Evolutionary conservation across 139 green algal species (phyloP).

Genomic region (Pleodorina starrii): DNA sequence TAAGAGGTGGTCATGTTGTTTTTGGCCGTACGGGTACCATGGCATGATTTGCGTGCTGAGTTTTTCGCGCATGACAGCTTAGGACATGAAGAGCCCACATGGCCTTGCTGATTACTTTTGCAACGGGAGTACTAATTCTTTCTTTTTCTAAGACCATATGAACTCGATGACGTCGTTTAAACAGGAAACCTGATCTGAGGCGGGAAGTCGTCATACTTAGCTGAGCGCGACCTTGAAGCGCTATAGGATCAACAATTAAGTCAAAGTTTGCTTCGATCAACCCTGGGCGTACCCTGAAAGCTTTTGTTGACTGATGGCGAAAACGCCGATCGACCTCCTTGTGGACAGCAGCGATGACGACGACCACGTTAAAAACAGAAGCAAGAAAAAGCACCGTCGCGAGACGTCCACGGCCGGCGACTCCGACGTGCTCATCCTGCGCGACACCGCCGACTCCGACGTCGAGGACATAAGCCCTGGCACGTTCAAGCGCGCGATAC

Average conservation of each 20-base stretch:
- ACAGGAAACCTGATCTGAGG: background rate
- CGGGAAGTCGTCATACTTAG: background rate
- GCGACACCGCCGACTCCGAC: slow-evolving; percentile 8
- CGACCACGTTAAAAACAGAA: background rate
- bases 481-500: background rate
- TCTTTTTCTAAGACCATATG: no score
- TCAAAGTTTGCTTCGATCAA: background rate
- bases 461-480: background rate
- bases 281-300: background rate
- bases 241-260: background rate
- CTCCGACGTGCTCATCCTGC: slow-evolving; percentile 2
- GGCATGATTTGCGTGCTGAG: no score
- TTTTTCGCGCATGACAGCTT: no score
- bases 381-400: background rate
- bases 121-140: no score
- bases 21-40: no score
- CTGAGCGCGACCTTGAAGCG: background rate
- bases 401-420: background rate
- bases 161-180: background rate
- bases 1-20: no score
- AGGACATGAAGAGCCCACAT: no score
- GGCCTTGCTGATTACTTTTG: no score
- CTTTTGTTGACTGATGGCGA: background rate
- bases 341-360: background rate
- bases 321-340: no score